phyloP scores from a whole-genome alignment of 768 basidiomycete species.

The Leccinum olivaceopallidum region DNA sequence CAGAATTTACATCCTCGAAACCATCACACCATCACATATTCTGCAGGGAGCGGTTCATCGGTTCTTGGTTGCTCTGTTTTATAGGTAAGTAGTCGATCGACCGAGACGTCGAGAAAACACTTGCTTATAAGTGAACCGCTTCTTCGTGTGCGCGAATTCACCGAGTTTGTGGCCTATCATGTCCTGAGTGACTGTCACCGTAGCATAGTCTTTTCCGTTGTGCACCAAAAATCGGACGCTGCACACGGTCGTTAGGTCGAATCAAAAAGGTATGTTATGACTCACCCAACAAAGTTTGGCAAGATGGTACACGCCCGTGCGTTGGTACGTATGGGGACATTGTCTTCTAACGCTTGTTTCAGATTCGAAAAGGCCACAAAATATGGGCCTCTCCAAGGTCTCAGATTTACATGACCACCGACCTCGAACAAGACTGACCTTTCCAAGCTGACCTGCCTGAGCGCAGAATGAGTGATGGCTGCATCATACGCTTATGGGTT shows the following conservation, averaged over 20 bases:
- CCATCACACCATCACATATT: neutral
- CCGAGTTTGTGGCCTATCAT: conserved; percentile 99
- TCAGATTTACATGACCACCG: neutral
- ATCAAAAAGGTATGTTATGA: neutral
- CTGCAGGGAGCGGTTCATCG: neutral
- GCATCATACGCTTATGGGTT: conserved; percentile 45
- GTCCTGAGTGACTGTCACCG: conserved; percentile 87
- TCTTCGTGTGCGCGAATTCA: conserved; percentile 90
- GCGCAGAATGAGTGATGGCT: conserved; percentile 56
- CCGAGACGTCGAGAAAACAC: conserved; percentile 33
- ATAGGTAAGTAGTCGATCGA: neutral
- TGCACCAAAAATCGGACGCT: conserved; percentile 91
- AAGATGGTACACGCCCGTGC: conserved; percentile 90
- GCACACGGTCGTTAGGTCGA: neutral
- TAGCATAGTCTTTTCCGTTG: conserved; percentile 89
- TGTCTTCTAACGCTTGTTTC: conserved; percentile 74
- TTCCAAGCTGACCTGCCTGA: conserved; percentile 86
- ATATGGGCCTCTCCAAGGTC: conserved; percentile 68
- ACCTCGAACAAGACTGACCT: conserved; percentile 41
- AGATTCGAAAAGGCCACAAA: conserved; percentile 93
- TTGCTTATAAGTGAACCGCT: conserved; percentile 83
- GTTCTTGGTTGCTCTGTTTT: neutral
- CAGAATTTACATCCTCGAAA: neutral
- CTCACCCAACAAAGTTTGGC: conserved; percentile 94
- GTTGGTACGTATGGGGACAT: conserved; percentile 85